A percentile compares a stretch with the other conserved stretches of the same genome.
phyloP scores from a whole-genome alignment of 352 stramenopile species.

The Phytophthora sansomeana region DNA sequence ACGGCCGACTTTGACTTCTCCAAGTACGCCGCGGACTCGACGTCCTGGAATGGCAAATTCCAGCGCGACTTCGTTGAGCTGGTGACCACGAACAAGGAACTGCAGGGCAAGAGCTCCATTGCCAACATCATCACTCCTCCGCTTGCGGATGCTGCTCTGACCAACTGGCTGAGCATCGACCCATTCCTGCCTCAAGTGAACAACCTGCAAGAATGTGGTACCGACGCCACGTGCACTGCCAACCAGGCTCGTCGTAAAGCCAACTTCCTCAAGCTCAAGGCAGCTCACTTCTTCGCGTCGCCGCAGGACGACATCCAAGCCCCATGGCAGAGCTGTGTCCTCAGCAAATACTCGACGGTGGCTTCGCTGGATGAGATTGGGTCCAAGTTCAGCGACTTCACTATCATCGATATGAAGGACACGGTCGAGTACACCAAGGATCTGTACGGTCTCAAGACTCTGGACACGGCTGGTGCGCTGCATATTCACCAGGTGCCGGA shows the following conservation, averaged over 20 bases:
- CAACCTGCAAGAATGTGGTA: constrained; percentile 34
- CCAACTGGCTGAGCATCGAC: constrained; percentile 46
- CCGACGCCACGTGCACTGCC: constrained; percentile 15
- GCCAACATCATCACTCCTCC: constrained; percentile 45
- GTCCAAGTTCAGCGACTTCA: constrained; percentile 43
- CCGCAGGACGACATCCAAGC: constrained; percentile 48
- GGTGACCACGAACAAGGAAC: constrained; percentile 24
- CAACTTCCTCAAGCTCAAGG: constrained; percentile 54
- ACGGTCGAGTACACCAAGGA: constrained; percentile 49
- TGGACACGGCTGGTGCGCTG: constrained; percentile 34
- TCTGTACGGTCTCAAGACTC: constrained; percentile 49
- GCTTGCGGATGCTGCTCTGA: constrained; percentile 20
- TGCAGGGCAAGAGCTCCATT: constrained; percentile 44
- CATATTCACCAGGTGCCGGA: constrained; percentile 35
- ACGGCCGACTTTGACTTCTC: constrained; percentile 34
- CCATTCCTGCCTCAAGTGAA: constrained; percentile 51
- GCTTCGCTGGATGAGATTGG: constrained; percentile 31
- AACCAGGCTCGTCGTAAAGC: constrained; percentile 42
- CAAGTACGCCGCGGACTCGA: constrained; percentile 40
- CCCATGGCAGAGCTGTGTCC: constrained; percentile 49
- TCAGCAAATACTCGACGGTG: constrained; percentile 54
- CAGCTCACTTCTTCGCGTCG: constrained; percentile 59
- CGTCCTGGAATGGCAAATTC: constrained; percentile 45
- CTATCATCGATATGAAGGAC: constrained; percentile 39
- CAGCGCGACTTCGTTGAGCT: constrained; percentile 49